Evolutionary conservation across 768 basidiomycete species (phyloP).

Genomic region (Tylopilus sp.): DNA sequence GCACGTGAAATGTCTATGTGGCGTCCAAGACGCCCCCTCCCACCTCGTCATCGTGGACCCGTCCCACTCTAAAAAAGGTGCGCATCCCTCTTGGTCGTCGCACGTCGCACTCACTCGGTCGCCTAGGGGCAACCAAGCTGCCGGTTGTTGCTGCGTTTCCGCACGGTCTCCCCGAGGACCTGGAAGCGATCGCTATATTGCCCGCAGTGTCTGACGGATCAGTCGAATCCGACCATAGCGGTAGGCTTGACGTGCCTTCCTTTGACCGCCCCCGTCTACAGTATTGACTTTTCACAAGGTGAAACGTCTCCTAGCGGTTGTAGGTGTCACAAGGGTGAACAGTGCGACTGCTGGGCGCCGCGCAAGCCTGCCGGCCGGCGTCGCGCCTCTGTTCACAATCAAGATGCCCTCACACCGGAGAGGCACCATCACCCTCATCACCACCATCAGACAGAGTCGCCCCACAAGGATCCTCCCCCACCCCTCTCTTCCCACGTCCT

Average conservation of each 20-base stretch:
- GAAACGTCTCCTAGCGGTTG: constrained; percentile 45
- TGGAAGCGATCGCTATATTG: constrained; percentile 48
- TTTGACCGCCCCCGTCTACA: constrained; percentile 35
- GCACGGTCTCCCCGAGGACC: constrained; percentile 66
- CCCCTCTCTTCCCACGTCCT: constrained; percentile 47
- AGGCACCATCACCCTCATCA: constrained; percentile 20
- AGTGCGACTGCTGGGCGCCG: constrained; percentile 59
- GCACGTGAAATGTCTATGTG: constrained; percentile 43
- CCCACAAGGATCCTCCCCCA: constrained; percentile 15
- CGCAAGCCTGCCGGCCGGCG: constrained; percentile 41
- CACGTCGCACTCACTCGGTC: constrained; percentile 28
- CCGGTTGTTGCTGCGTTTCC: constrained; percentile 77
- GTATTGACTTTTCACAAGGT: constrained; percentile 49
- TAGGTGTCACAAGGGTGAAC: constrained; percentile 41
- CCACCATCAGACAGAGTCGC: constrained; percentile 15
- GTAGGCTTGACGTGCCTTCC: constrained; percentile 54
- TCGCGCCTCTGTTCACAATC: constrained; percentile 28
- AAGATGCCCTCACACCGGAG: constrained; percentile 30
- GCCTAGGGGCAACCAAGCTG: constrained; percentile 53
- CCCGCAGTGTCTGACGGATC: constrained; percentile 44
- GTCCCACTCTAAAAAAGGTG: constrained; percentile 61
- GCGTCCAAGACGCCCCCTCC: constrained; percentile 36
- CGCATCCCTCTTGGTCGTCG: constrained; percentile 22
- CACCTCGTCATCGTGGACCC: constrained; percentile 11
- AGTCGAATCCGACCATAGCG: constrained; percentile 62